A percentile compares a stretch with the other conserved stretches of the same genome.
Conservation (phyloP, 2,329 filamentous ascomycete genomes). For the Alternaria sp. region DNA sequence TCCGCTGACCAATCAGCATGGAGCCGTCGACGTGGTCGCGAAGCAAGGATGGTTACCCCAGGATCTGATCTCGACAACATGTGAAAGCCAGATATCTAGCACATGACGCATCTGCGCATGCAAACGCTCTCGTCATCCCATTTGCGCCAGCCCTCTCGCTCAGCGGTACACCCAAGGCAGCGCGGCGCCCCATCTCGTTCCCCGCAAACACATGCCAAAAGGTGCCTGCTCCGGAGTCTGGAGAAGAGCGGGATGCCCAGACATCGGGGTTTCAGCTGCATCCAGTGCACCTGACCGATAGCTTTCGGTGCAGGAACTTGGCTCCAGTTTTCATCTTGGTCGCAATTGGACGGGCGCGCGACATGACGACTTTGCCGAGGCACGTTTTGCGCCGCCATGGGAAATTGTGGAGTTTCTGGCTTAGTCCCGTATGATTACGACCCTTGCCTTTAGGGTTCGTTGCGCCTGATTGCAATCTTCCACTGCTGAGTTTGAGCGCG, state of each 20-base stretch:
- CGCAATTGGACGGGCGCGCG: neutral
- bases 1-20: neutral
- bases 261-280: neutral
- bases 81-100: neutral
- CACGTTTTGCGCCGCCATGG: slow-evolving; percentile 1
- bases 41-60: neutral
- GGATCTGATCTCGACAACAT: neutral
- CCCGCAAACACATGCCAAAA: neutral
- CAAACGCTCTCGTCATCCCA: neutral
- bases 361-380: neutral
- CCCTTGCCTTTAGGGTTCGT: neutral
- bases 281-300: neutral
- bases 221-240: neutral
- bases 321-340: slow-evolving; percentile 1
- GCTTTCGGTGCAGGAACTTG: neutral
- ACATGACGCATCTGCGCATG: neutral
- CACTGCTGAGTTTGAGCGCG: neutral
- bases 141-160: neutral
- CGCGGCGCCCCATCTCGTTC: neutral
- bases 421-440: neutral
- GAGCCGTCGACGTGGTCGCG: neutral
- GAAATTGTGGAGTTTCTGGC: slow-evolving; percentile 1
- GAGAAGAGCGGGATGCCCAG: neutral
- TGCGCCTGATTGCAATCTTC: neutral
- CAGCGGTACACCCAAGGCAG: neutral